Evolutionary conservation across 2,329 filamentous ascomycete species (phyloP).

Genomic region (Monosporascus sp.): DNA sequence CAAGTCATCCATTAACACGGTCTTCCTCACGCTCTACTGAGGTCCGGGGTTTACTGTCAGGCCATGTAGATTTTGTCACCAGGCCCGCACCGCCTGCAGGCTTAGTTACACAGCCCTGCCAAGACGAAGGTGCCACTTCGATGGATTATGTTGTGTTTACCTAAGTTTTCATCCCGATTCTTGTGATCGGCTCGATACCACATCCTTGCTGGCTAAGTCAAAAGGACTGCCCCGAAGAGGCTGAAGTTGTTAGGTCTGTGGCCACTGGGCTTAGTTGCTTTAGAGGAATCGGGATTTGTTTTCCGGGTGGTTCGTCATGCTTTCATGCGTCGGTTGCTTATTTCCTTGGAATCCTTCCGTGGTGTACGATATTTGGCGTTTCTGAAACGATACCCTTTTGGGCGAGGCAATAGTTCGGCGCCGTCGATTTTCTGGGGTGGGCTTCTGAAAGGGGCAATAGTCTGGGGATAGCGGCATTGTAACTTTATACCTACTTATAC

Average conservation of each 20-base stretch:
- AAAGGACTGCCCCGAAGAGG: no score
- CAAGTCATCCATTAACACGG: slow-evolving; percentile 70
- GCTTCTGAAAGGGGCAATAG: neutral
- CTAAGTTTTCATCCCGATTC: no score
- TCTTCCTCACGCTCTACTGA: slow-evolving; percentile 52
- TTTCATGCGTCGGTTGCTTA: neutral
- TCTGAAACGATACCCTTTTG: neutral
- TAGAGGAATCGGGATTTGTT: neutral
- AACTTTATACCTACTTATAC: no score
- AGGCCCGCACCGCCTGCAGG: neutral
- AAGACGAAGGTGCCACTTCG: no score
- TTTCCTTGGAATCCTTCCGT: neutral
- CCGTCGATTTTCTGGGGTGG: neutral
- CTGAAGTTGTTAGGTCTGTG: no score
- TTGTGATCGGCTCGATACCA: no score
- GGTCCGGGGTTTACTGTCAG: no score
- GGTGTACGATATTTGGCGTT: neutral
- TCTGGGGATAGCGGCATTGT: neutral
- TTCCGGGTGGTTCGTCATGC: neutral
- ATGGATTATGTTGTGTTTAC: no score
- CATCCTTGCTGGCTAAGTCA: no score
- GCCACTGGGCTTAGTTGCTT: neutral
- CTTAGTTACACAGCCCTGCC: neutral
- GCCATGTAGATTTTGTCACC: neutral
- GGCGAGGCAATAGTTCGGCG: neutral